Base-by-base conservation (phyloP, 176 grass and related monocot genomes). In the Lolium rigidum region DNA sequence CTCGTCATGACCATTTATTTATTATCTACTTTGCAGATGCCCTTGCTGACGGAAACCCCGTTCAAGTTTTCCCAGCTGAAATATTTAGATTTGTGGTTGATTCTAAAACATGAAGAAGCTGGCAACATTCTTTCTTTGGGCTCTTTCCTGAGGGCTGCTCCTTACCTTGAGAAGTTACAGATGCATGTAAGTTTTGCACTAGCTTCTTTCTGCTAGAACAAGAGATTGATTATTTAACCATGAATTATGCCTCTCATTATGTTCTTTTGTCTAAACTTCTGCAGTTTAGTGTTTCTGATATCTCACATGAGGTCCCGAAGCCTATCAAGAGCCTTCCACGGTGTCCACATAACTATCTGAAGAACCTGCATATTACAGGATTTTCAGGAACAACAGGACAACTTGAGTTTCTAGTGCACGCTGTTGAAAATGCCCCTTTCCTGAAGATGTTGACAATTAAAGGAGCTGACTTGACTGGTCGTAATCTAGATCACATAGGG, bases 331-430 rank as follows among this genome's bases (percentile, higher is more conserved):
- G 8, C 4, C 47, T 85, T 76, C 83, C 74, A 26, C 11, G 43
- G 31, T 76, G 74, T 55, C 74, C 37, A 21, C 46, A 78, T 86
- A 21, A 20, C 13, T 28, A 70, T 77, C 28, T 85, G 5, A 78
- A 85, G 62, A 28, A 57, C 50, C 39, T 86, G 2, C 5, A 3
- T 21, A 79, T 79, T 13, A 79, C 63, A 54, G 51, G 75, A 80
- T 79, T 80, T 80, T 14, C 60, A 3, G 63, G 38, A 37, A 43
- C 84, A 61, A 39, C 0, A 43, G 41, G 13, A 11, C 76, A 80
- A 50, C 14, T 86, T 60, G 84, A 86, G 21, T 37, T 86, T 59
- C 13, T 86, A 1, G 47, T 71, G n/a, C 64, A 86, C 24, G 26
- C 44, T 60, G 64, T 80, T 22, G 51, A 71, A 71, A 86, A 86